Conservation (phyloP, 2,329 filamentous ascomycete genomes). For the Cordyceps militaris region DNA sequence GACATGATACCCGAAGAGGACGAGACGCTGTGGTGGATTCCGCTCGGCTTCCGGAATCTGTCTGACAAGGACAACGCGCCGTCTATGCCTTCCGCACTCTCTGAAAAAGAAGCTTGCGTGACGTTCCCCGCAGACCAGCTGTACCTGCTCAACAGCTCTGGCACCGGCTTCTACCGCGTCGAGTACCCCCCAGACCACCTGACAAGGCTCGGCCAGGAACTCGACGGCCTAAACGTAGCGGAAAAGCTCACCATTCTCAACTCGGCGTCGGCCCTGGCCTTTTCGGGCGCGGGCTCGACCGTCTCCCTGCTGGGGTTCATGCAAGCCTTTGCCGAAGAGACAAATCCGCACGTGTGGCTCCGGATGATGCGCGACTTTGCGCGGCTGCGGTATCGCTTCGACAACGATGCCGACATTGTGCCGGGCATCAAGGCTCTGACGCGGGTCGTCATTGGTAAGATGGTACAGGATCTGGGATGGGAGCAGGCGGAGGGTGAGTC, state of each 20-base stretch:
- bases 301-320: constrained; percentile 75
- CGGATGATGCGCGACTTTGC: constrained; percentile 72
- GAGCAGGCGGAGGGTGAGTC: constrained; percentile 67
- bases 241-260: constrained; percentile 92
- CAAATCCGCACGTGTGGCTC: constrained; percentile 81
- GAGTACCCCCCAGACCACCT: constrained; percentile 82
- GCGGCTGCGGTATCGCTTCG: constrained; percentile 75
- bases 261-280: constrained; percentile 81
- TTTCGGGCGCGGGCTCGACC: constrained; percentile 77
- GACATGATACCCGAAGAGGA: constrained; percentile 94
- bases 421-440: constrained; percentile 80
- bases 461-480: constrained; percentile 85
- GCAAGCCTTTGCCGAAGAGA: constrained; percentile 72
- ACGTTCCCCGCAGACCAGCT: constrained; percentile 70
- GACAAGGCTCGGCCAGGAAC: constrained; percentile 68
- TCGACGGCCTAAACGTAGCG: constrained; percentile 67
- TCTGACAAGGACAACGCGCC: constrained; percentile 68
- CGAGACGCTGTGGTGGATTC: constrained; percentile 78
- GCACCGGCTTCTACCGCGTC: constrained; percentile 83
- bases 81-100: constrained; percentile 41
- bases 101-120: constrained; percentile 67
- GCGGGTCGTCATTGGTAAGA: constrained; percentile 65
- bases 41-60: constrained; percentile 78
- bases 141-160: constrained; percentile 88
- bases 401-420: constrained; percentile 64